Evolutionary conservation across 768 basidiomycete species (phyloP).

Genomic region (Amanita inopinata): DNA sequence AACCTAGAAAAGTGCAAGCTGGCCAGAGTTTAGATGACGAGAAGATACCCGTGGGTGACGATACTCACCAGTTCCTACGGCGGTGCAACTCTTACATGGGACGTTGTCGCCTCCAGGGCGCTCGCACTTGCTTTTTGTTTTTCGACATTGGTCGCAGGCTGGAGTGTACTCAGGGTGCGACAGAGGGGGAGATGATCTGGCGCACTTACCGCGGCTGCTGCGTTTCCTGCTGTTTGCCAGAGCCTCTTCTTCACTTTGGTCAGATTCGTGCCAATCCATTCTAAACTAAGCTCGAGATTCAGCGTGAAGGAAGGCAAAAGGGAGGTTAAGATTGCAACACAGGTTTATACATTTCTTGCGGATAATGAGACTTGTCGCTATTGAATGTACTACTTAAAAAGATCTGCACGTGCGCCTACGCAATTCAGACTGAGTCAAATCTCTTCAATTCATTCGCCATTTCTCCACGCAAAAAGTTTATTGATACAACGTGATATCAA

Average conservation of each 20-base stretch:
- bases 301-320: slow-evolving; percentile 15
- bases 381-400: not conserved
- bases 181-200: not conserved
- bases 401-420: slow-evolving; percentile 5
- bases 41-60: slow-evolving; percentile 8
- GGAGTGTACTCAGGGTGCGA: slow-evolving; percentile 11
- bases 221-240: slow-evolving; percentile 33
- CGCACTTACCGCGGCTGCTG: slow-evolving; percentile 47
- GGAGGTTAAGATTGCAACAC: slow-evolving; percentile 13
- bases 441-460: not conserved
- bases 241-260: slow-evolving; percentile 49
- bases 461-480: too few species aligned
- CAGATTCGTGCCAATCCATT: slow-evolving; percentile 54
- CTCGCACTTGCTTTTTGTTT: slow-evolving; percentile 85
- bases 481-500: too few species aligned
- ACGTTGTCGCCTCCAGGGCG: slow-evolving; percentile 34
- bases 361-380: not conserved
- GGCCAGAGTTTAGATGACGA: slow-evolving; percentile 13
- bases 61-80: slow-evolving; percentile 42
- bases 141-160: slow-evolving; percentile 86
- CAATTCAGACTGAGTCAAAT: not conserved
- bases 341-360: slow-evolving; percentile 6
- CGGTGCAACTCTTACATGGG: slow-evolving; percentile 54
- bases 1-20: slow-evolving; percentile 65
- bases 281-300: slow-evolving; percentile 8